A percentile compares a stretch with the other conserved stretches of the same genome.
Conservation (phyloP, 2,329 filamentous ascomycete species). For the Aspergillus sp. region DNA sequence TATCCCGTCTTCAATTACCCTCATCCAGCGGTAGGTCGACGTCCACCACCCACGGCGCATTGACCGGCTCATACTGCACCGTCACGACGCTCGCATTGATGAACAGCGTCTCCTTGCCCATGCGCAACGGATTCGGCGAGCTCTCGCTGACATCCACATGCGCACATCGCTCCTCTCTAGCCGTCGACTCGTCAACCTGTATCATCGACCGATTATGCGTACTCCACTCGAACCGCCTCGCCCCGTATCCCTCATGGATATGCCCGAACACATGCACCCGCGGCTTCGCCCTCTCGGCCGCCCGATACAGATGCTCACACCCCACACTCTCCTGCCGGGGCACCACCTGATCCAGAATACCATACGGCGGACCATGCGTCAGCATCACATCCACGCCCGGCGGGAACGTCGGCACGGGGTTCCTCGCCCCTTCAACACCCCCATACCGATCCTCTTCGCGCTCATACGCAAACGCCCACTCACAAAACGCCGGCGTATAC, state of each 20-base stretch:
- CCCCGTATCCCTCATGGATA: slow-evolving; percentile 59
- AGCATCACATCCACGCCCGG: slow-evolving; percentile 56
- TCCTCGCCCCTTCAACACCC: slow-evolving; percentile 8
- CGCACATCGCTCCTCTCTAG: slow-evolving; percentile 32
- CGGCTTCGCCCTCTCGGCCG: slow-evolving; percentile 52
- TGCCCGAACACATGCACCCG: slow-evolving; percentile 63
- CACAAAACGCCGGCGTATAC: slow-evolving; percentile 57
- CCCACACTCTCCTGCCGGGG: slow-evolving; percentile 45
- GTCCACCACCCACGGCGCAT: slow-evolving; percentile 59
- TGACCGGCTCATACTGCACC: slow-evolving; percentile 47
- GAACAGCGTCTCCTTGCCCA: slow-evolving; percentile 56
- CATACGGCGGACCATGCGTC: slow-evolving; percentile 60
- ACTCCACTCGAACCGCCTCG: slow-evolving; percentile 34
- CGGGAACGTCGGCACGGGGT: slow-evolving; percentile 45
- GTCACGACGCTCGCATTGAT: slow-evolving; percentile 60
- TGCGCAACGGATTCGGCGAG: slow-evolving; percentile 31
- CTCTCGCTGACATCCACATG: slow-evolving; percentile 35
- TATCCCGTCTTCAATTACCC: not conserved
- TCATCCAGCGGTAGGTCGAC: slow-evolving; percentile 44
- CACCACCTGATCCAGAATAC: slow-evolving; percentile 48
- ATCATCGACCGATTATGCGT: slow-evolving; percentile 18
- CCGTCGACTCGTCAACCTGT: slow-evolving; percentile 25
- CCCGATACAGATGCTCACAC: slow-evolving; percentile 55
- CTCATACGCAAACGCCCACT: slow-evolving; percentile 57
- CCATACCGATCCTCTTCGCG: slow-evolving; percentile 55